Evolutionary conservation across 2,329 filamentous ascomycete genomes (phyloP), one percentile per base, ranked within the genome.

Genomic region (Paecilomyces variotii): DNA sequence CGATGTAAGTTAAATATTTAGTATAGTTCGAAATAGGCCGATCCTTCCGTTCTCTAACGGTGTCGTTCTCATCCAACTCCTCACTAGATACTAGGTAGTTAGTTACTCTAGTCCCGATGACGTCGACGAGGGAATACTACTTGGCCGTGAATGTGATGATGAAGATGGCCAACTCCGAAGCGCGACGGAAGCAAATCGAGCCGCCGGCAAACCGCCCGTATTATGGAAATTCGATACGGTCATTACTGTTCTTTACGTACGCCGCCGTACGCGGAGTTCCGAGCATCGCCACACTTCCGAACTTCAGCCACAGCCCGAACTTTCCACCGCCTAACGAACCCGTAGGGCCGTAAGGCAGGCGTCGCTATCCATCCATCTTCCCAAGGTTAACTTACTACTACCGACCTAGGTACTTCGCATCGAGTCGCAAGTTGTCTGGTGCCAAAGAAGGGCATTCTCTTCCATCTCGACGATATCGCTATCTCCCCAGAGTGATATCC

Each of bases 341-440:
- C 14, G 39, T 45, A 45, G 39, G n/a, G n/a, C 39, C 39, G 39
- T 45, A 45, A 45, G 39, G 39, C 39, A 45, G 39, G 11, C 30
- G 56, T 9, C 59, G 7, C 32, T 56, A 60, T 50, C 53, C 25
- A 56, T 58, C 59, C 49, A 1, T 57, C 50, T 12, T 34, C 28
- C 9, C 30, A 9, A 32, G 6, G 50, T 52, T 34, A 30, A 19
- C 19, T 26, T 26, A 12, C 49, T 54, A 19, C 26, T 26, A 19
- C 19, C 19, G 1, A 19, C 19, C 19, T 19, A 19, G 19, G 19
- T 19, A 19, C 19, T 19, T 19, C 19, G 19, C 28, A 35, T 19
- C 35, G 35, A 45, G n/a, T 45, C 35, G 35, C 39, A 19, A 45
- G 39, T 45, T 45, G 35, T 19, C 39, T 9, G 7, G 30, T 4